Conservation (phyloP, 2,329 filamentous ascomycete genomes). For the Aurifilum marmelostoma region DNA sequence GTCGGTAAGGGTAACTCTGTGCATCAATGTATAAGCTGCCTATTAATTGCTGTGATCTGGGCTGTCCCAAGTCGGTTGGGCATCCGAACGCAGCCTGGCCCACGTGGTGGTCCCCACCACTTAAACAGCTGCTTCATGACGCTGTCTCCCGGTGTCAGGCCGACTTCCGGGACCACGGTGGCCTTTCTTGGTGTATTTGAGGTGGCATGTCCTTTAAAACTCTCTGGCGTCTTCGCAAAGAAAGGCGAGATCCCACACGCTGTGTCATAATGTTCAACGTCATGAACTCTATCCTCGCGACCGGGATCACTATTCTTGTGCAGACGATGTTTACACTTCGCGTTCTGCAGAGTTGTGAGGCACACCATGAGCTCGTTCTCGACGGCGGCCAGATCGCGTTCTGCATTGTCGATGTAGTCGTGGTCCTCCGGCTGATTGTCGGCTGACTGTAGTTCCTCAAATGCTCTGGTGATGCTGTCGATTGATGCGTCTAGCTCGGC, state of each 20-base stretch:
- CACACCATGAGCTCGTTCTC: slow-evolving; percentile 15
- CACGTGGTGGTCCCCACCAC: slow-evolving; percentile 14
- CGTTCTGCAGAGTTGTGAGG: slow-evolving; percentile 8
- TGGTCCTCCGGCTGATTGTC: slow-evolving; percentile 6
- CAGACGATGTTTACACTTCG: neutral
- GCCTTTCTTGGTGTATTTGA: neutral
- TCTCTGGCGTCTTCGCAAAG: neutral
- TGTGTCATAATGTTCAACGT: slow-evolving; percentile 1
- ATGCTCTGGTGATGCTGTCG: slow-evolving; percentile 21
- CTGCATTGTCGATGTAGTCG: slow-evolving; percentile 7
- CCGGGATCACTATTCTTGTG: neutral
- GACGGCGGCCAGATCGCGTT: slow-evolving; percentile 13
- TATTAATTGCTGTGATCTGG: neutral
- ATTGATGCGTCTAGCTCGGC: slow-evolving; percentile 23
- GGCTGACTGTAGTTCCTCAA: slow-evolving; percentile 20
- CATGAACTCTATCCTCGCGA: neutral
- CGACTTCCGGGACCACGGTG: neutral
- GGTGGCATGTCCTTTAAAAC: neutral
- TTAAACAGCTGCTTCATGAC: slow-evolving; percentile 19
- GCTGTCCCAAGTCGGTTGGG: neutral
- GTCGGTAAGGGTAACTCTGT: neutral
- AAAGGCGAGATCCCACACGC: neutral
- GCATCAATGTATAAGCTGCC: slow-evolving; percentile 15
- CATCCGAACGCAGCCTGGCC: neutral
- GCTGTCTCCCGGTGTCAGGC: neutral